Conservation (phyloP, 1,284 basidiomycete genomes). For the Jaminaea rosea region DNA sequence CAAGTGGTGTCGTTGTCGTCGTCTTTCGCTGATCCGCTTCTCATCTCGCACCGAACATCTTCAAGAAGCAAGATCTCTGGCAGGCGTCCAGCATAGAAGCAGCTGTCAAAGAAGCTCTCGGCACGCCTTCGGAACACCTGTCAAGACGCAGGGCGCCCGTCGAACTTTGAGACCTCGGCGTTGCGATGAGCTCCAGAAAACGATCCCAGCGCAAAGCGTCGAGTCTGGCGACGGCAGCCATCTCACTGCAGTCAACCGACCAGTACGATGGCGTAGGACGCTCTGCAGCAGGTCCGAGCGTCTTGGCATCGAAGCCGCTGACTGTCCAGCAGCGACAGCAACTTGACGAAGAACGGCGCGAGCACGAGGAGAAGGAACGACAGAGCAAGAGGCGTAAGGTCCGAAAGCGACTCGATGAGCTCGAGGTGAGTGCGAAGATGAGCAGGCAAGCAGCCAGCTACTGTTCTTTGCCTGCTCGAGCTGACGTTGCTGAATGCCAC, state of each 20-base stretch:
- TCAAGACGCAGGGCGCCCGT: no score
- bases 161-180: no score
- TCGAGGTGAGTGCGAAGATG: constrained; percentile 7
- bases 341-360: background rate
- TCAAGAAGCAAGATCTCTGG: no score
- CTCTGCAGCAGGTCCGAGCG: background rate
- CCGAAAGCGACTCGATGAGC: constrained; percentile 5
- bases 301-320: background rate
- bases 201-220: background rate
- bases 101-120: background rate
- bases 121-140: no score
- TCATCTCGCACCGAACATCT: no score
- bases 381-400: background rate
- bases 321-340: background rate
- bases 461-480: background rate
- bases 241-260: background rate
- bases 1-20: no score
- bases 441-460: background rate
- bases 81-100: background rate
- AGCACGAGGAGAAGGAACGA: background rate
- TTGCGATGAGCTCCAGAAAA: no score
- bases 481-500: background rate
- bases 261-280: background rate
- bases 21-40: no score
- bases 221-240: background rate